A percentile compares a stretch with the other conserved stretches of the same genome.
phyloP scores from a whole-genome alignment of 768 basidiomycete genomes.

The Lactifluus echinatus region DNA sequence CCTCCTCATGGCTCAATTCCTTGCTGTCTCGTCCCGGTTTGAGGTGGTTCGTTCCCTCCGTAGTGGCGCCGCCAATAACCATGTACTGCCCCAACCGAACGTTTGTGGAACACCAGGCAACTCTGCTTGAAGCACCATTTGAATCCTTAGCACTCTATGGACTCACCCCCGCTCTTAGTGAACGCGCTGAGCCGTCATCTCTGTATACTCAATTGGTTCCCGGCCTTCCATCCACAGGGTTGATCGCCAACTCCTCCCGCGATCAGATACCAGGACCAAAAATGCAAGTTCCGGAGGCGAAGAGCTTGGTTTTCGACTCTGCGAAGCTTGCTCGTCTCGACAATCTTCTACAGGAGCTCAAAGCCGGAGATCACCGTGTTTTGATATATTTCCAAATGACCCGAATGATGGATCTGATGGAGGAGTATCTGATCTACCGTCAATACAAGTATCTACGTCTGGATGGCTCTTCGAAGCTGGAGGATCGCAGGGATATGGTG shows the following conservation, averaged over 20 bases:
- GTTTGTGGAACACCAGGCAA: conserved; percentile 64
- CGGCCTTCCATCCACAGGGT: conserved; percentile 53
- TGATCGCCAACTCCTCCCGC: conserved; percentile 54
- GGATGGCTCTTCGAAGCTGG: conserved; percentile 90
- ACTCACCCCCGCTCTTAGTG: conserved; percentile 55
- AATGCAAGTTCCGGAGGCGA: conserved; percentile 92
- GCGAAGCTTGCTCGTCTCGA: conserved; percentile 93
- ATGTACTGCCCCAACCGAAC: conserved; percentile 66
- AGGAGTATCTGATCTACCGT: conserved; percentile 94
- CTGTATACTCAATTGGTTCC: conserved; percentile 45
- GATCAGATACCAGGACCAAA: conserved; percentile 72
- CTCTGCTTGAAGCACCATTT: conserved; percentile 55
- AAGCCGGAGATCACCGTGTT: conserved; percentile 86
- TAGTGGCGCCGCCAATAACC: conserved; percentile 74
- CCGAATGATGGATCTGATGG: conserved; percentile 98
- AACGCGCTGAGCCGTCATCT: conserved; percentile 45
- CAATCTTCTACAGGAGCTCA: conserved; percentile 81
- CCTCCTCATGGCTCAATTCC: conserved; percentile 58
- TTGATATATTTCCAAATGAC: conserved; percentile 99
- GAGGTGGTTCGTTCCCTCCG: conserved; percentile 81
- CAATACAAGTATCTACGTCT: conserved; percentile 92
- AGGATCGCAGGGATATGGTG: conserved; percentile 97
- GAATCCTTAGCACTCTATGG: conserved; percentile 80
- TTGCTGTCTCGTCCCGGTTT: conserved; percentile 72
- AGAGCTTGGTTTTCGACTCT: conserved; percentile 91